Base-by-base conservation (phyloP, 345 rosid genomes). In the Erucastrum elatum region DNA sequence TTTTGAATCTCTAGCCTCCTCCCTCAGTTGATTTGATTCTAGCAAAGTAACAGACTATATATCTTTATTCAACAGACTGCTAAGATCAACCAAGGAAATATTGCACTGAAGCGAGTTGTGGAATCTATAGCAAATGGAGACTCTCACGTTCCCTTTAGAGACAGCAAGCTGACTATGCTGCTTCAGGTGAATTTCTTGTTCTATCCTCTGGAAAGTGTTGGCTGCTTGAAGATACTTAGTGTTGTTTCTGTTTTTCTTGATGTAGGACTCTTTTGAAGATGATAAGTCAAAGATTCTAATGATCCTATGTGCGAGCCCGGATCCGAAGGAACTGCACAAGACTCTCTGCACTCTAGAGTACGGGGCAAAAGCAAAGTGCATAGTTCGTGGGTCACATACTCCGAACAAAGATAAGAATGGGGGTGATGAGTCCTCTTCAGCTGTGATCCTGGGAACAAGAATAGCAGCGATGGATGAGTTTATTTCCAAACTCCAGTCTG, bases 61-160 rank as follows among this genome's bases (percentile, higher is more conserved):
- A 9, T 70, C 27, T 81, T 5, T 72, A 60, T 76, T 37, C 77
- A 82, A 81, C 90, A 95, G 99, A 95, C 98, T 51, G 99, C 86
- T 68, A 95, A 91, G 86, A 95, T 95, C 71, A 95, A 95, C 78
- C 99, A 93, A 81, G 99, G 99, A 8, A 95, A 95, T 77, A 89
- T 86, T 72, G 98, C 99, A 37, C 71, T 95, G 74, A 95, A 91
- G 82, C 89, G 99, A 83, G 99, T 95, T 9, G 99, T 95, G 12
- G 99, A 95, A 65, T 95, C 99, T 11, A 95, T 95, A 72, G 98
- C 98, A 55, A 95, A 95, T 86, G 98, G 98, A 59, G 99, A 93
- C 82, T 91, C 99, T 55, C 99, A 95, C 39, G 99, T 95, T 11
- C 99, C 99, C 59, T 95, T 95, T 68, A 89, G 99, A 82, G 99